Evolutionary conservation across 306 rosid genomes (phyloP).

Genomic region (Oemleria cerasiformis): DNA sequence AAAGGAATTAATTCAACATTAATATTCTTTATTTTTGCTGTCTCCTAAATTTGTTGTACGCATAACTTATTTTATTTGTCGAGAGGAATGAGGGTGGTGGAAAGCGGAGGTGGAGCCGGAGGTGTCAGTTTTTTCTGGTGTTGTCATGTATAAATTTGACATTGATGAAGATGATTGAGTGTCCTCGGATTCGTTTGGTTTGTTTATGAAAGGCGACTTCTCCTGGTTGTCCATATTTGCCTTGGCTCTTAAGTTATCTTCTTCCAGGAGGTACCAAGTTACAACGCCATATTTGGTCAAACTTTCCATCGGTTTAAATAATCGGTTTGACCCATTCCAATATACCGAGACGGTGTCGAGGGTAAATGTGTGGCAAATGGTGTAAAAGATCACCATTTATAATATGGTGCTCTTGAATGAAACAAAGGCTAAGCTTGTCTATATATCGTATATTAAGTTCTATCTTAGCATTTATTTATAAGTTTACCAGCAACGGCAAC

Average conservation of each 20-base stretch:
- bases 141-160: conserved; percentile 17
- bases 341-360: no score
- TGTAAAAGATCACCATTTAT: no score
- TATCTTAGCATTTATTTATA: no score
- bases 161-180: not conserved
- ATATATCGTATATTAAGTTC: no score
- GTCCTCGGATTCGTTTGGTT: not conserved
- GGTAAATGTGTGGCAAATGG: no score
- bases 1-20: not conserved
- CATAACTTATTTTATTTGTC: not conserved
- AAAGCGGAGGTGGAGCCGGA: not conserved
- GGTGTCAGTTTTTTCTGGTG: conserved; percentile 12
- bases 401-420: no score
- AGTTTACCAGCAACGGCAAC: no score
- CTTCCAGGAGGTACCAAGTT: not conserved
- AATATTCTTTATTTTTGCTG: conserved; percentile 15
- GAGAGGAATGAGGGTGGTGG: not conserved
- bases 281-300: no score
- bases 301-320: no score
- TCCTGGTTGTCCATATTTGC: not conserved
- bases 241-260: not conserved
- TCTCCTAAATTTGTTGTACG: conserved; percentile 10
- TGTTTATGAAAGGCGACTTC: not conserved
- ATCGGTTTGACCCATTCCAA: no score
- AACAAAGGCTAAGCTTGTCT: no score